Percentiles rank a stretch among this genome's conserved stretches.
These are phyloP conservation scores for Pinguiococcus pyrenoidosus DNA, from an alignment of 108 stramenopile genomes.

Conservation along the genomic window DNA sequence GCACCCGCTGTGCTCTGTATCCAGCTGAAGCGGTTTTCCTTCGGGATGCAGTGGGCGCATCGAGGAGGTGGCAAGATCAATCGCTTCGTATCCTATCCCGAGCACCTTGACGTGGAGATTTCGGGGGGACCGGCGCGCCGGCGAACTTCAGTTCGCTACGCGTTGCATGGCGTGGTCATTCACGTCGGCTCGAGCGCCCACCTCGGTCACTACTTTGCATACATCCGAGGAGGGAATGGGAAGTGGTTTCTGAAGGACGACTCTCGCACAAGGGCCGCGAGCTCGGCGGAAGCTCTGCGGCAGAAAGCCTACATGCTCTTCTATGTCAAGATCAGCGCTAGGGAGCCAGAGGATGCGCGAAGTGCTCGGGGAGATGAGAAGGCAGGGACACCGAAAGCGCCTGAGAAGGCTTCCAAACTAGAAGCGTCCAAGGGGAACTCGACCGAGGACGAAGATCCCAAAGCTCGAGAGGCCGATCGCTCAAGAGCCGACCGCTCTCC, in stretches of 20 bases:
- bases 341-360: too few species aligned
- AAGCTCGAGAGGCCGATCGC: too few species aligned
- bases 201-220: constrained; percentile 36
- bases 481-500: too few species aligned
- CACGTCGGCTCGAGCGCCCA: constrained; percentile 23
- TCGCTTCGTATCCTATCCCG: constrained; percentile 17
- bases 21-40: constrained; percentile 76
- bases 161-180: constrained; percentile 21
- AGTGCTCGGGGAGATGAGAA: too few species aligned
- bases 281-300: background rate
- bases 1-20: background rate
- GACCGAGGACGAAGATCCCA: too few species aligned
- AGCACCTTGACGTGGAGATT: constrained; percentile 6
- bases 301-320: constrained; percentile 25
- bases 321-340: constrained; percentile 5
- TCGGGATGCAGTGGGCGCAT: constrained; percentile 53
- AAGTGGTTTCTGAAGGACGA: constrained; percentile 41
- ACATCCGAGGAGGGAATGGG: constrained; percentile 23
- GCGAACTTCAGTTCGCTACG: constrained; percentile 3
- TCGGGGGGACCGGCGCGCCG: constrained; percentile 1
- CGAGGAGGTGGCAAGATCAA: constrained; percentile 28
- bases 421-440: too few species aligned
- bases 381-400: too few species aligned
- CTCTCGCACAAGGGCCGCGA: constrained; percentile 13
- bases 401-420: too few species aligned